These are phyloP conservation scores for Oligophagozyma castellii DNA, from an alignment of 1,139 yeast species.

Conservation along the genomic window DNA sequence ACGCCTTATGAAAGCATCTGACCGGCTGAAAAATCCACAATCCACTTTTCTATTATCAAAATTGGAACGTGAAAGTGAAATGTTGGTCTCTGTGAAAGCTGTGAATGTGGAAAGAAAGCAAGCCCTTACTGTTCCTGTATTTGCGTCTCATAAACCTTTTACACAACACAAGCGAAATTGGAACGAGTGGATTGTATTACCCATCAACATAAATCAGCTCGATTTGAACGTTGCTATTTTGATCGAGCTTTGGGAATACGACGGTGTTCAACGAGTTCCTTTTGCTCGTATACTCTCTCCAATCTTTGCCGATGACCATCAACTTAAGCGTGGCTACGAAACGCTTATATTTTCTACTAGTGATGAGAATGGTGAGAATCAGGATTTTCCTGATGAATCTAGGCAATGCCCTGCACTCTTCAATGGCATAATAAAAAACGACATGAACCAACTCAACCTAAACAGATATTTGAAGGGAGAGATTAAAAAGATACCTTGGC, in stretches of 20 bases:
- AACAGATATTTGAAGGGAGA: conserved; percentile 62
- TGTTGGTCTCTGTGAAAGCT: conserved; percentile 49
- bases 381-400: too few relatives aligned
- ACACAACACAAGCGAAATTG: conserved; percentile 30
- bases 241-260: conserved; percentile 54
- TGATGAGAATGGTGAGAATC: conserved; percentile 4
- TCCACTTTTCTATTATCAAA: conserved; percentile 38
- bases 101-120: conserved; percentile 40
- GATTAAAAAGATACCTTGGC: conserved; percentile 51
- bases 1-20: conserved; percentile 37
- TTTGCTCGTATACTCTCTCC: conserved; percentile 50
- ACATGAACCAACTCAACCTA: conserved; percentile 38
- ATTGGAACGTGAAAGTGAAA: conserved; percentile 39
- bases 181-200: conserved; percentile 56
- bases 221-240: conserved; percentile 47
- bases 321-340: conserved; percentile 46
- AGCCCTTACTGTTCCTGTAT: conserved; percentile 46
- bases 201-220: conserved; percentile 57
- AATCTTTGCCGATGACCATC: conserved; percentile 37
- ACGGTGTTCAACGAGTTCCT: conserved; percentile 33
- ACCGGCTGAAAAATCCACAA: conserved; percentile 41
- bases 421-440: conserved; percentile 26
- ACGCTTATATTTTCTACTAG: conserved; percentile 29
- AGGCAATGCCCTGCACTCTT: too few relatives aligned
- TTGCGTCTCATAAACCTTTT: conserved; percentile 52